Conservation (phyloP, 768 basidiomycete genomes). For the Tylopilus subfusipes region DNA sequence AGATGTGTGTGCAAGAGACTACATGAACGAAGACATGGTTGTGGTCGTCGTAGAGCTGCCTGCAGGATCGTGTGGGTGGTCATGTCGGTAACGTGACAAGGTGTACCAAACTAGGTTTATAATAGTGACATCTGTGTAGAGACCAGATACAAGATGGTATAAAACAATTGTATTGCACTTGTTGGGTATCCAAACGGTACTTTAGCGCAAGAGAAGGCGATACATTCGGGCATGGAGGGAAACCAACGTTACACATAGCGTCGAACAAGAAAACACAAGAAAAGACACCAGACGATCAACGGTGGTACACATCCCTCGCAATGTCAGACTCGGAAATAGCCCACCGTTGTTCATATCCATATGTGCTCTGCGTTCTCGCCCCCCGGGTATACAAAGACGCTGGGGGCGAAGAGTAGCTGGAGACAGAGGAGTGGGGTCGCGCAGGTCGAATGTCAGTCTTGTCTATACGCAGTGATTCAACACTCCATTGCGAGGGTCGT, state of each 20-base stretch:
- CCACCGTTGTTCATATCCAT: constrained; percentile 20
- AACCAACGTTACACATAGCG: background rate
- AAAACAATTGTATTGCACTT: no score
- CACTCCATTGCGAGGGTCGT: constrained; percentile 6
- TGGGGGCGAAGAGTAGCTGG: constrained; percentile 1
- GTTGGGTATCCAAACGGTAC: background rate
- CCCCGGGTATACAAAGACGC: background rate
- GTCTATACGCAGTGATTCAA: constrained; percentile 3
- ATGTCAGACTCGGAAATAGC: constrained; percentile 24
- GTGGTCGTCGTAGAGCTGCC: constrained; percentile 1
- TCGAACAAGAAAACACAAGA: background rate
- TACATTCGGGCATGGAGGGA: constrained; percentile 10
- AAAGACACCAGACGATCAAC: constrained; percentile 3
- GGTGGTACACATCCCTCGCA: constrained; percentile 11
- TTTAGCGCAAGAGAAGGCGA: background rate
- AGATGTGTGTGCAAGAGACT: background rate
- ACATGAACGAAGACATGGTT: background rate
- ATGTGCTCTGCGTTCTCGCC: background rate
- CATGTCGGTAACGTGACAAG: background rate
- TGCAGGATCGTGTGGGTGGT: background rate
- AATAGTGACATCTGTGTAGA: no score
- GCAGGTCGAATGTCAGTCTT: background rate
- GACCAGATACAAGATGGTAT: no score
- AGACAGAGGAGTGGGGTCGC: background rate
- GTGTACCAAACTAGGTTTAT: background rate